Conservation (phyloP, 208 protist genomes). For the Leishmania turanica region DNA sequence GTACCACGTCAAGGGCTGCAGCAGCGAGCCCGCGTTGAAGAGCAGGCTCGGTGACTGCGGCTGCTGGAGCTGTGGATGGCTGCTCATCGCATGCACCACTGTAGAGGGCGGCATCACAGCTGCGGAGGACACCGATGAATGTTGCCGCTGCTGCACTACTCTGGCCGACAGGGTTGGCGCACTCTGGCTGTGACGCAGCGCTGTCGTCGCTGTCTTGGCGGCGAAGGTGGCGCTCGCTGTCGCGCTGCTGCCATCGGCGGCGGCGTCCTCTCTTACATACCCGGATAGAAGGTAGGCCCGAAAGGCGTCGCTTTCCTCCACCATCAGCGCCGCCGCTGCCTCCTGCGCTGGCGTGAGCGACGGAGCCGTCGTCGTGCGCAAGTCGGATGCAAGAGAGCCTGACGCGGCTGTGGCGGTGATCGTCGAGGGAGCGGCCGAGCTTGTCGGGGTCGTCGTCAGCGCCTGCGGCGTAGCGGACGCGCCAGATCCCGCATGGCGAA, state of each 20-base stretch:
- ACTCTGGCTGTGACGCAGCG: conserved; percentile 13
- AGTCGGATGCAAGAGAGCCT: not conserved
- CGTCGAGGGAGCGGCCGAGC: not conserved
- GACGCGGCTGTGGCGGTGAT: not conserved
- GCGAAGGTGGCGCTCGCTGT: not conserved
- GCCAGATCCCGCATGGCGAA: not conserved
- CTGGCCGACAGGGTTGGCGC: not conserved
- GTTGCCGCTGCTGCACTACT: not conserved
- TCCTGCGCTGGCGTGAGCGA: conserved; percentile 17
- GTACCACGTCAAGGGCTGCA: conserved; percentile 39
- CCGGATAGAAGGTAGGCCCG: conserved; percentile 15
- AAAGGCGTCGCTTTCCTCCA: conserved; percentile 25
- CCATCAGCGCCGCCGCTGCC: conserved; percentile 21
- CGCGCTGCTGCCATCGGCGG: not conserved
- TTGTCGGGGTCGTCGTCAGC: not conserved
- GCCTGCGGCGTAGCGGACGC: not conserved
- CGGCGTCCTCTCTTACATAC: conserved; percentile 8
- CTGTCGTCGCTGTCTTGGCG: not conserved
- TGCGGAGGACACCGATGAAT: not conserved
- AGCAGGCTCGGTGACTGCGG: not conserved
- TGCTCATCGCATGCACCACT: not conserved
- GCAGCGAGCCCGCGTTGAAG: conserved; percentile 9
- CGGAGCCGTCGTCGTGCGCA: not conserved
- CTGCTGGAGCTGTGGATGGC: not conserved
- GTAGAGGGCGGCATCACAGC: not conserved